A percentile compares a stretch with the other conserved stretches of the same genome.
Evolutionary conservation across 78 protist genomes (phyloP).

Genomic region (Isochrysis galbana): DNA sequence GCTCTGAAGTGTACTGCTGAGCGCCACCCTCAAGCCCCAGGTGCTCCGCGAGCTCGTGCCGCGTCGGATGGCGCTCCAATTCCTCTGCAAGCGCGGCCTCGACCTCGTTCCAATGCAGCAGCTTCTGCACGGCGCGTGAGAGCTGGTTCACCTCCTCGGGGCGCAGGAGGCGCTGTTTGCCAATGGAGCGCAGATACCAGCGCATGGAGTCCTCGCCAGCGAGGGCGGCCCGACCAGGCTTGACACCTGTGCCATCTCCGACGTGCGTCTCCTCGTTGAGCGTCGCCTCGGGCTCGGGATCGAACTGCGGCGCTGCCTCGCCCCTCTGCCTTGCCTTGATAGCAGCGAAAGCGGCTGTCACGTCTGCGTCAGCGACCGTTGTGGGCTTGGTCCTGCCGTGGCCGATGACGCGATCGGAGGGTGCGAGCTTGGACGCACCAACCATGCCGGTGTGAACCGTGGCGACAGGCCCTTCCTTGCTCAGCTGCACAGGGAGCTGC

Average conservation of each 20-base stretch:
- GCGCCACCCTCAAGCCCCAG: neutral
- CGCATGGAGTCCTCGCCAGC: neutral
- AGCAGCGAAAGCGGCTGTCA: neutral
- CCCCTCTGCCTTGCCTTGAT: neutral
- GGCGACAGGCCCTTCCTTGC: too few relatives aligned
- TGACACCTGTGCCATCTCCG: neutral
- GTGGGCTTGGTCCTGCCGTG: neutral
- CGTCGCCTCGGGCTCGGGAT: neutral
- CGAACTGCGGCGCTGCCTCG: neutral
- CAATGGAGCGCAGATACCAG: neutral
- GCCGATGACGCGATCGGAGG: neutral
- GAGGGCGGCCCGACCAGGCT: neutral
- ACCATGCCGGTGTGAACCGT: neutral
- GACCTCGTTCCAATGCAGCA: neutral
- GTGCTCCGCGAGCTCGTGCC: neutral
- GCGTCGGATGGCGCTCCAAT: neutral
- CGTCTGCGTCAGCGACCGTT: neutral
- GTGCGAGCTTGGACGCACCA: neutral
- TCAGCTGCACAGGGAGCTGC: too few relatives aligned
- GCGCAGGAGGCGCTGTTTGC: neutral
- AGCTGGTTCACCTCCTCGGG: neutral
- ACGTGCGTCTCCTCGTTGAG: neutral
- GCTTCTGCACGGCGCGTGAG: neutral
- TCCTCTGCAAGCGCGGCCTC: neutral
- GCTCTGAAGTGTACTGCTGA: neutral